Conservation (phyloP, 441 rosid genomes). For the Syzygium malaccense region DNA sequence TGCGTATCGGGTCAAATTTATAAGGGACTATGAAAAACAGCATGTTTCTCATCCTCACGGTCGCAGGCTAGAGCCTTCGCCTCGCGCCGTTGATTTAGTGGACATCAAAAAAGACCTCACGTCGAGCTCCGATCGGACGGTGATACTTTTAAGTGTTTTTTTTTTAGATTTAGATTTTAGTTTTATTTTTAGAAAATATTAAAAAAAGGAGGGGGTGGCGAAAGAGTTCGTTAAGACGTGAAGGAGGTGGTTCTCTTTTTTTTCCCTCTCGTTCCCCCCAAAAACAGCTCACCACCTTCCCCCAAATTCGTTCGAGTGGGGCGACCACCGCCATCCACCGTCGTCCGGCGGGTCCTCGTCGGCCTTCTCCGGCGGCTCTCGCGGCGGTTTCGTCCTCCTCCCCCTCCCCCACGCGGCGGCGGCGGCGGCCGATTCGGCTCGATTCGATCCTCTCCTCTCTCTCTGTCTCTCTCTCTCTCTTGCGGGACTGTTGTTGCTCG, state of each 20-base stretch:
- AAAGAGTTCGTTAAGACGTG: not conserved
- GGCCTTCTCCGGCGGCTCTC: not conserved
- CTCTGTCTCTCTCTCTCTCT: not conserved
- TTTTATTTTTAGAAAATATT: not conserved
- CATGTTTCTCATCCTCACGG: not conserved
- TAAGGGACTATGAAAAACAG: not conserved
- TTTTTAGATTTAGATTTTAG: no score
- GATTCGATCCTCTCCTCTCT: not conserved
- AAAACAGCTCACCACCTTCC: not conserved
- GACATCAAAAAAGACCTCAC: not conserved
- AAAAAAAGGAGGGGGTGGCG: not conserved
- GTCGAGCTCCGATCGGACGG: not conserved
- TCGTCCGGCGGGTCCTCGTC: not conserved
- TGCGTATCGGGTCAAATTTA: accelerated
- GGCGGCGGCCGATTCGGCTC: not conserved
- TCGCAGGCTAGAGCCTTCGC: not conserved
- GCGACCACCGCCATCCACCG: not conserved
- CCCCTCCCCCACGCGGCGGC: not conserved
- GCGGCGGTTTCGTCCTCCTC: not conserved
- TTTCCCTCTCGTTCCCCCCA: not conserved
- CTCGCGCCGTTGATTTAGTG: not conserved
- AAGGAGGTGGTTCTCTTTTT: not conserved
- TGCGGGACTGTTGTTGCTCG: not conserved
- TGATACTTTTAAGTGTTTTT: not conserved
- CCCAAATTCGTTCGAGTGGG: not conserved